These are phyloP conservation scores for Coleophoma crateriformis DNA, from an alignment of 2,329 filamentous ascomycete species.

Conservation along the genomic window DNA sequence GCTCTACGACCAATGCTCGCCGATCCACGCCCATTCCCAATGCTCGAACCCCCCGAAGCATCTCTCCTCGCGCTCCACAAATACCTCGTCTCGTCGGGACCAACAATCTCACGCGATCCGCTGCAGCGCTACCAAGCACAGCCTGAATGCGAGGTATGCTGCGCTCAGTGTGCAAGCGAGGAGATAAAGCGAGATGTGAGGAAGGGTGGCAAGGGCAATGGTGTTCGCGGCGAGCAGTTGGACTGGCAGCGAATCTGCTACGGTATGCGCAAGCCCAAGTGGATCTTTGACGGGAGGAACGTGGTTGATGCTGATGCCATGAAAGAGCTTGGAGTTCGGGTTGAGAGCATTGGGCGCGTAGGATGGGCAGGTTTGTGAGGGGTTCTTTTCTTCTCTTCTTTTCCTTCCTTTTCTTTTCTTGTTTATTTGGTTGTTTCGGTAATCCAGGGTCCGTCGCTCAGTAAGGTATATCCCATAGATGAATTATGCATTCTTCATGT, in stretches of 20 bases:
- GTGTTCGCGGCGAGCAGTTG: slow-evolving; percentile 22
- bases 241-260: slow-evolving; percentile 40
- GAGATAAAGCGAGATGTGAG: not conserved
- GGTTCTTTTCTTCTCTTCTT: too few species aligned
- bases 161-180: slow-evolving; percentile 30
- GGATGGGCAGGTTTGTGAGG: not conserved
- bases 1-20: too few species aligned
- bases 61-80: slow-evolving; percentile 14
- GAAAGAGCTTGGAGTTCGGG: slow-evolving; percentile 23
- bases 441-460: too few species aligned
- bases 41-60: slow-evolving; percentile 13
- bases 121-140: slow-evolving; percentile 18
- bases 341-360: slow-evolving; percentile 19
- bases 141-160: slow-evolving; percentile 19
- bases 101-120: slow-evolving; percentile 9
- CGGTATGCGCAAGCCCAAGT: slow-evolving; percentile 38
- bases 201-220: slow-evolving; percentile 5
- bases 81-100: slow-evolving; percentile 1
- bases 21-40: slow-evolving; percentile 19
- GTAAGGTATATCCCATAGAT: too few species aligned
- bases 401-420: too few species aligned
- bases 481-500: too few species aligned
- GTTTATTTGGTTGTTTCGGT: too few species aligned
- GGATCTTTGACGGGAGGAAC: slow-evolving; percentile 41
- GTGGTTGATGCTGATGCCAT: slow-evolving; percentile 23